phyloP scores from a whole-genome alignment of 2,329 filamentous ascomycete genomes.

The Rhinocladiella mackenziei region DNA sequence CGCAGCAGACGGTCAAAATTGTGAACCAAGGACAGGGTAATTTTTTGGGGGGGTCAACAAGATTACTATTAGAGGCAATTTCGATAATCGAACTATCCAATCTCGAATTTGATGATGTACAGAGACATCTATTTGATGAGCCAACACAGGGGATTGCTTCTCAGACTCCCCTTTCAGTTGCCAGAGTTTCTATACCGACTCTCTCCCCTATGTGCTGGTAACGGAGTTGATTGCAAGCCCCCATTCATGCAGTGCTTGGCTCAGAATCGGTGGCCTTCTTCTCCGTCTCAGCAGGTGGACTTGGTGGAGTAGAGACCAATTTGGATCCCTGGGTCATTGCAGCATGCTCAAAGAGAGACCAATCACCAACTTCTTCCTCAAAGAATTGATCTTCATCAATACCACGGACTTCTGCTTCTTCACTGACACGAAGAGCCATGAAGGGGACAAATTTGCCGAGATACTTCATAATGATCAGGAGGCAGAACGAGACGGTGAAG shows the following conservation, averaged over 20 bases:
- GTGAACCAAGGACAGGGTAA: constrained; percentile 9
- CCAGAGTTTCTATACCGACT: too few species aligned
- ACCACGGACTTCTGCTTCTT: constrained; percentile 53
- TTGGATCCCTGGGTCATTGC: not conserved
- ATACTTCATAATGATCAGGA: constrained; percentile 50
- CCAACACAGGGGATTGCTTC: too few species aligned
- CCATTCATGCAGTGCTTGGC: not conserved
- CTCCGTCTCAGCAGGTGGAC: not conserved
- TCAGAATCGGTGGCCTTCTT: constrained; percentile 1
- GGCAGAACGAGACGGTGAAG: constrained; percentile 50
- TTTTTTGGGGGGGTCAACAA: too few species aligned
- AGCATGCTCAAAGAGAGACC: constrained; percentile 36
- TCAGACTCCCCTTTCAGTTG: too few species aligned
- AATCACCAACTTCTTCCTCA: constrained; percentile 55
- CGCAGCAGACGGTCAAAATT: constrained; percentile 14
- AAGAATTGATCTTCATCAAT: constrained; percentile 53
- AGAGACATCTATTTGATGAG: too few species aligned
- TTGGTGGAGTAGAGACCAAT: constrained; percentile 1
- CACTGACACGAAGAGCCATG: constrained; percentile 51
- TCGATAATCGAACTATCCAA: too few species aligned
- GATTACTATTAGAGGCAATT: too few species aligned
- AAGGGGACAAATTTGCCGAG: constrained; percentile 44
- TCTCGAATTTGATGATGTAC: too few species aligned
- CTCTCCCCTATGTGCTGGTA: too few species aligned
- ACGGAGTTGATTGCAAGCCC: too few species aligned